Evolutionary conservation across 805 yeast species (phyloP).

Genomic region (Naumovozyma dairenensis): DNA sequence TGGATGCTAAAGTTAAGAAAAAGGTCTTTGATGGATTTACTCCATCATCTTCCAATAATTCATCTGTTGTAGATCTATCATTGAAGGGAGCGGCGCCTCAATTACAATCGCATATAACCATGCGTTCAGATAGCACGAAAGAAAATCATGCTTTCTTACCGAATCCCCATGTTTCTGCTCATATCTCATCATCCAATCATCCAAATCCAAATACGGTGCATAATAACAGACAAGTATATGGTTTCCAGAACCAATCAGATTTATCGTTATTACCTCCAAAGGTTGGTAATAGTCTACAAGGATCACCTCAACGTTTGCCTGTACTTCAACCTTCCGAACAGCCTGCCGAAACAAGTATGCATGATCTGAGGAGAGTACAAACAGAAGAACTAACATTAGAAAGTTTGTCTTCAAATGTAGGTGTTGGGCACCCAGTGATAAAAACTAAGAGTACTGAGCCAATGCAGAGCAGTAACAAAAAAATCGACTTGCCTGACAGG

Average conservation of each 20-base stretch:
- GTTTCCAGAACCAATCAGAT: too few relatives aligned
- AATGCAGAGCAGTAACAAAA: too few relatives aligned
- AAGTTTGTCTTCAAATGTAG: too few relatives aligned
- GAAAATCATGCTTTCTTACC: too few relatives aligned
- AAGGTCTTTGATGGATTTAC: slow-evolving; percentile 66
- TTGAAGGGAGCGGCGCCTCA: slow-evolving; percentile 20
- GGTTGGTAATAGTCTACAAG: slow-evolving; percentile 9
- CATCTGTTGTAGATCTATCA: slow-evolving; percentile 32
- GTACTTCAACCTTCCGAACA: background rate
- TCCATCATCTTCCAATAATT: slow-evolving; percentile 54
- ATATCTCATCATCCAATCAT: too few relatives aligned
- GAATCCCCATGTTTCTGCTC: too few relatives aligned
- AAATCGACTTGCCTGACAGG: too few relatives aligned
- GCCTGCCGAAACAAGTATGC: background rate
- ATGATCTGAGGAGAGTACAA: background rate
- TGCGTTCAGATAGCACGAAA: background rate
- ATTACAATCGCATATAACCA: background rate
- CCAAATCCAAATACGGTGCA: too few relatives aligned
- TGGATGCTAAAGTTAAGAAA: slow-evolving; percentile 32
- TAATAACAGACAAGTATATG: too few relatives aligned
- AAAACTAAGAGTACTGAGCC: too few relatives aligned
- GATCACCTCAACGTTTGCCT: slow-evolving; percentile 11
- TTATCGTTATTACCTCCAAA: slow-evolving; percentile 4
- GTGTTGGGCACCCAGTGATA: too few relatives aligned
- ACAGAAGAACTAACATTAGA: background rate